Base-by-base conservation (phyloP, 2,329 filamentous ascomycete genomes). In the Fonsecaea multimorphosa region DNA sequence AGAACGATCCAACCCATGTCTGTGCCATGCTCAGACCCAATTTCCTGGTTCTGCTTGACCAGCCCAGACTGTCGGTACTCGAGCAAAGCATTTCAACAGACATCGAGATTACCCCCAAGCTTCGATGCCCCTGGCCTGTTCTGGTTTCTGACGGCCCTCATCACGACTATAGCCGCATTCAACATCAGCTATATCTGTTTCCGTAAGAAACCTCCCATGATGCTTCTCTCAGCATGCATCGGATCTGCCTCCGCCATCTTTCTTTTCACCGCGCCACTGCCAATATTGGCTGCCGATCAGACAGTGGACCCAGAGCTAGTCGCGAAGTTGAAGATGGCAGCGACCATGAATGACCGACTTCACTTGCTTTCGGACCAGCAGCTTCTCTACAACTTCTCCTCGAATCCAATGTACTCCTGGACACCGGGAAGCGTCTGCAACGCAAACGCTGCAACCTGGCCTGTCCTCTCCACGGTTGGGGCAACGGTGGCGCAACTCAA, bases 321-420 rank as follows among this genome's bases (percentile, higher is more conserved):
- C 57, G 76, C 78, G 9, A 63, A 76, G 36, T 74, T 82, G 27
- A 75, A 74, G 61, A 74, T 70, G 12, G 77, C 80, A 32, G 75
- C 81, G 29, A 83, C 82, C n/a, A 77, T 80, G 57, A 78, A 80
- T 8, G 82, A 84, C 66, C 78, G 79, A 31, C 74, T 80, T 12
- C 72, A 73, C 1, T 73, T 81, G 1, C 78, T 84, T 14, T 65
- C 76, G n/a, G 73, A 73, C 27, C 74, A 81, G 65, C 79, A 80
- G 68, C 84, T 81, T 80, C 72, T 76, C 36, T 85, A 84, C 73
- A 80, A 85, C 74, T 85, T 84, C 73, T 77, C 72, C 22, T 72
- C 74, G 14, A 67, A 64, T 40, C 60, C 57, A 16, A 63, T 57
- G 61, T 58, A 63, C 29, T 64, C 68, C 14, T 68, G 56, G 61